These are phyloP conservation scores for Pseudonitzschia pungens DNA, from an alignment of 108 stramenopile species.

Conservation along the genomic window DNA sequence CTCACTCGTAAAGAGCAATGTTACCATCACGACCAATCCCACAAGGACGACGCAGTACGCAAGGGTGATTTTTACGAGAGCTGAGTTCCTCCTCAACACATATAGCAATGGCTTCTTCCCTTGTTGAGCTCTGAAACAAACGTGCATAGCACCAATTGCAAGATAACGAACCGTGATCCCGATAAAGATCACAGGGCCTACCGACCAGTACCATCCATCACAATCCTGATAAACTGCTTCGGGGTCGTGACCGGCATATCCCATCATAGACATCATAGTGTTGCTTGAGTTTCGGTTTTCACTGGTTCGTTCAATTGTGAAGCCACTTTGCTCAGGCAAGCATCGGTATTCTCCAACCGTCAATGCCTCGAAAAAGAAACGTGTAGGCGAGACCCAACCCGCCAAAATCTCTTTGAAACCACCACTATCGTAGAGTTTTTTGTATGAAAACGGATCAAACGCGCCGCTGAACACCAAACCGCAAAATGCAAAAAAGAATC, in stretches of 20 bases:
- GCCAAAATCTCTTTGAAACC: conserved; percentile 23
- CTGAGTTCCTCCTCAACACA: background rate
- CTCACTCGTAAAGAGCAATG: conserved; percentile 7
- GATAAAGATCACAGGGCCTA: conserved; percentile 34
- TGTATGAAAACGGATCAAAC: conserved; percentile 27
- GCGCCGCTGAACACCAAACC: conserved; percentile 45
- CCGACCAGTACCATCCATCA: conserved; percentile 45
- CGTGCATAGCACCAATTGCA: conserved; percentile 29
- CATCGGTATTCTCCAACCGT: conserved; percentile 30
- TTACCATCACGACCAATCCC: conserved; percentile 1
- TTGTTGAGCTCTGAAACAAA: conserved; percentile 26
- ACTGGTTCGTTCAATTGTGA: conserved; percentile 21
- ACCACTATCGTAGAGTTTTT: conserved; percentile 19
- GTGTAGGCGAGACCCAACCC: conserved; percentile 34
- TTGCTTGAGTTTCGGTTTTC: conserved; percentile 5
- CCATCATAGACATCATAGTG: conserved; percentile 16
- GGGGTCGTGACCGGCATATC: conserved; percentile 32
- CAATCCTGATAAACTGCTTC: conserved; percentile 20
- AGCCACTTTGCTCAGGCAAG: conserved; percentile 48
- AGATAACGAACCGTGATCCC: conserved; percentile 40
- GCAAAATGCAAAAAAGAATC: conserved; percentile 41
- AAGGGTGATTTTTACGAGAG: background rate
- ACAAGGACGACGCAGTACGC: background rate
- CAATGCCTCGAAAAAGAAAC: conserved; percentile 46
- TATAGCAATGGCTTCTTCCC: conserved; percentile 35